phyloP scores from a whole-genome alignment of 2,329 filamentous ascomycete genomes.

The Alternaria arborescens region DNA sequence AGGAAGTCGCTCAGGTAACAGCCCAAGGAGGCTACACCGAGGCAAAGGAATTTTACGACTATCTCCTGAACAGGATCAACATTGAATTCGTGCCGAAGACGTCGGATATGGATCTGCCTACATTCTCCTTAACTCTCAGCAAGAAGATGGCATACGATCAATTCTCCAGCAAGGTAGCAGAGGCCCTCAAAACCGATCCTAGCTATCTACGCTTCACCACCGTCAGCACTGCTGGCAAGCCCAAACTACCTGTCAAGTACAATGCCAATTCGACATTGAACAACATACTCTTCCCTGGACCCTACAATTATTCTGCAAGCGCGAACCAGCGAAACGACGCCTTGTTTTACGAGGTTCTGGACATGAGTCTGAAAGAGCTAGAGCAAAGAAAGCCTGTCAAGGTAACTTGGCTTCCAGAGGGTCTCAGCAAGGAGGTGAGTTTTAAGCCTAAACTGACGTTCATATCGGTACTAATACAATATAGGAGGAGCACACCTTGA shows the following conservation, averaged over 20 bases:
- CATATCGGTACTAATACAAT: slow-evolving; percentile 25
- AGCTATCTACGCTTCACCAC: slow-evolving; percentile 94
- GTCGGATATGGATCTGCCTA: slow-evolving; percentile 65
- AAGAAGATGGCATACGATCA: slow-evolving; percentile 91
- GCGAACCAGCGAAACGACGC: slow-evolving; percentile 75
- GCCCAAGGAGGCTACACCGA: slow-evolving; percentile 65
- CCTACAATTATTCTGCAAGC: slow-evolving; percentile 74
- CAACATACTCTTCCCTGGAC: slow-evolving; percentile 77
- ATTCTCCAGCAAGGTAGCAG: slow-evolving; percentile 82
- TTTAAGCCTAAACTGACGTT: slow-evolving; percentile 1
- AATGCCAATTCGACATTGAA: slow-evolving; percentile 73
- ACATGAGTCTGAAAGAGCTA: slow-evolving; percentile 91
- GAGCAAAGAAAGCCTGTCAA: slow-evolving; percentile 91
- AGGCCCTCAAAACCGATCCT: slow-evolving; percentile 76
- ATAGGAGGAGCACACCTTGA: slow-evolving; percentile 79
- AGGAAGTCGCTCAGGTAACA: slow-evolving; percentile 50
- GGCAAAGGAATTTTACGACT: slow-evolving; percentile 90
- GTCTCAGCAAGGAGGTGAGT: slow-evolving; percentile 85
- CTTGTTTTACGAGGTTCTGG: slow-evolving; percentile 90
- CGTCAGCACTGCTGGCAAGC: slow-evolving; percentile 79
- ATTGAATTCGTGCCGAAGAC: slow-evolving; percentile 78
- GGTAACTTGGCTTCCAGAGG: slow-evolving; percentile 85
- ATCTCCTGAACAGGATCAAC: slow-evolving; percentile 81
- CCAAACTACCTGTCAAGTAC: slow-evolving; percentile 81
- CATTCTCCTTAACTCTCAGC: slow-evolving; percentile 81